phyloP scores from a whole-genome alignment of 2,329 filamentous ascomycete species.

The Myriosclerotinia scirpicola region DNA sequence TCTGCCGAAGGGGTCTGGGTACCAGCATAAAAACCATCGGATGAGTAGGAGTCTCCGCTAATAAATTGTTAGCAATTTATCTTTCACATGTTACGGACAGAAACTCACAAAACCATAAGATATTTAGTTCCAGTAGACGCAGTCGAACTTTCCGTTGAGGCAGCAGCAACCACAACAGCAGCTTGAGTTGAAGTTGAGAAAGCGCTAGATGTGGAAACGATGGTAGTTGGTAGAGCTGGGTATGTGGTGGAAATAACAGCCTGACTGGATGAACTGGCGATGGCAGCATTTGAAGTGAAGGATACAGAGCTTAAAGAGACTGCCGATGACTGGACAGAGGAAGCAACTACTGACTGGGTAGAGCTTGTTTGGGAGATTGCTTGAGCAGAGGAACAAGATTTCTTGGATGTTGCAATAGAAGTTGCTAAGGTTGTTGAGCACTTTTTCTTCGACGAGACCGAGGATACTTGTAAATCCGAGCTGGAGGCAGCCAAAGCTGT shows the following conservation, averaged over 20 bases:
- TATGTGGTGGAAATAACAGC: background rate
- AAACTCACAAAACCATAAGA: conserved; percentile 18
- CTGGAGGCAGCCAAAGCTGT: background rate
- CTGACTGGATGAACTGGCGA: background rate
- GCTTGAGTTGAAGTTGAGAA: background rate
- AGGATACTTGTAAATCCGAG: background rate
- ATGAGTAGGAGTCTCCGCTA: conserved; percentile 17
- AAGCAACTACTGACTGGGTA: background rate
- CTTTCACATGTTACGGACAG: fast-evolving
- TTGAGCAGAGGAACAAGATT: background rate
- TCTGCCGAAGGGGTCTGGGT: background rate
- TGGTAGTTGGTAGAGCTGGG: background rate
- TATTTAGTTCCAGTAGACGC: conserved; percentile 19
- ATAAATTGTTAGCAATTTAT: background rate
- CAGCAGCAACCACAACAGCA: background rate
- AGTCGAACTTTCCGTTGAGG: background rate
- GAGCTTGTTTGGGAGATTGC: background rate
- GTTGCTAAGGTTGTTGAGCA: background rate
- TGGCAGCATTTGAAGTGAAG: too few species aligned
- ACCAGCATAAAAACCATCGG: conserved; percentile 12
- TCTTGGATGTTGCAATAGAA: conserved; percentile 2
- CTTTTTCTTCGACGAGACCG: background rate
- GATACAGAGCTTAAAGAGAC: background rate
- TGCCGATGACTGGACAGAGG: background rate
- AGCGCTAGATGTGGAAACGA: background rate